phyloP scores from a whole-genome alignment of 2,329 filamentous ascomycete genomes.

The Fusarium verrucosum region DNA sequence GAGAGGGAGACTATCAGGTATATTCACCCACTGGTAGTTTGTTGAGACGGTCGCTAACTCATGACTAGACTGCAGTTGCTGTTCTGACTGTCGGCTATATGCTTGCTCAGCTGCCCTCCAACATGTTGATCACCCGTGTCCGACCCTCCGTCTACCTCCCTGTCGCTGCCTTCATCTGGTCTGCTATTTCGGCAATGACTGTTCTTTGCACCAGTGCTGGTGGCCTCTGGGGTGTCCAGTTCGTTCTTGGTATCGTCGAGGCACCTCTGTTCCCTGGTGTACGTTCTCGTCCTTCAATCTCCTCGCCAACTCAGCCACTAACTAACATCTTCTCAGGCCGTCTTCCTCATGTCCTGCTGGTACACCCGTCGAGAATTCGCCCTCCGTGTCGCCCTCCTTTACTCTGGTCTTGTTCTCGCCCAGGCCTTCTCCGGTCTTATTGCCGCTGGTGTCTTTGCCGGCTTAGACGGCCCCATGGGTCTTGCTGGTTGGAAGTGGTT shows the following conservation, averaged over 20 bases:
- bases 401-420: constrained; percentile 69
- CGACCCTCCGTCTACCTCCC: constrained; percentile 23
- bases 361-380: constrained; percentile 72
- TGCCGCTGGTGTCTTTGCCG: constrained; percentile 64
- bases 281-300: neutral
- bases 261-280: constrained; percentile 33
- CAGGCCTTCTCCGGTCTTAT: constrained; percentile 72
- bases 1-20: constrained; percentile 32
- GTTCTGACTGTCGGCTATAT: constrained; percentile 32
- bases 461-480: constrained; percentile 53
- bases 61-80: constrained; percentile 26
- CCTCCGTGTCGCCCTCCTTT: constrained; percentile 64
- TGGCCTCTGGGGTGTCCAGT: constrained; percentile 26
- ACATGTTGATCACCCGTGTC: constrained; percentile 33
- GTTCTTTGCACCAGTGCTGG: constrained; percentile 25
- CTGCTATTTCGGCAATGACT: constrained; percentile 23
- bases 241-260: constrained; percentile 29
- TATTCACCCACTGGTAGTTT: rapidly evolving
- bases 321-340: neutral
- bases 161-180: constrained; percentile 25
- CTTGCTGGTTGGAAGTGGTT: constrained; percentile 71
- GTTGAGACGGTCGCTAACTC: neutral
- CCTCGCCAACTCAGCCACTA: rapidly evolving
- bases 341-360: constrained; percentile 59
- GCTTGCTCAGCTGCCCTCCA: constrained; percentile 31